phyloP scores from a whole-genome alignment of 2,329 filamentous ascomycete species.

The Stemphylium vesicarium region DNA sequence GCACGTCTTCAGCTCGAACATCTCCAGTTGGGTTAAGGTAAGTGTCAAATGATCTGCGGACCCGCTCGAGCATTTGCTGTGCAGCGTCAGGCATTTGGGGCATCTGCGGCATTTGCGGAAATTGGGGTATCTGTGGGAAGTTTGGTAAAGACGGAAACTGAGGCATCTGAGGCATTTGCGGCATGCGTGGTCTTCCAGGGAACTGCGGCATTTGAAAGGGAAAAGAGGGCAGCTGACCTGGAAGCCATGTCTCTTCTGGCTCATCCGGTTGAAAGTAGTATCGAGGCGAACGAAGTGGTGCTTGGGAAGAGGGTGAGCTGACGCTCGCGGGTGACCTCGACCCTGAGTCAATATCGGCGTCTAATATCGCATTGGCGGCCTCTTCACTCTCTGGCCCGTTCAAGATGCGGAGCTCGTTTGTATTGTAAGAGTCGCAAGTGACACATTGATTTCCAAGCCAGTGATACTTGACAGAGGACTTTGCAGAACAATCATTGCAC shows the following conservation, averaged over 20 bases:
- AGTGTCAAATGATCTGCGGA: conserved; percentile 50
- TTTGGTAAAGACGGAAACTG: conserved; percentile 41
- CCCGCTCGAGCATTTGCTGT: conserved; percentile 45
- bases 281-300: conserved; percentile 42
- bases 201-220: conserved; percentile 47
- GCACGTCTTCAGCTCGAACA: conserved; percentile 40
- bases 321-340: conserved; percentile 39
- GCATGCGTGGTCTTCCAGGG: conserved; percentile 40
- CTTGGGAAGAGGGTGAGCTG: conserved; percentile 40
- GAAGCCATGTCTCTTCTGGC: conserved; percentile 47
- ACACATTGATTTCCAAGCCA: conserved; percentile 93
- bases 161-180: conserved; percentile 41
- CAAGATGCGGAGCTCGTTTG: conserved; percentile 55
- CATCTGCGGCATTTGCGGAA: conserved; percentile 40
- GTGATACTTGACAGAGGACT: conserved; percentile 86
- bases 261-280: conserved; percentile 49
- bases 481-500: conserved; percentile 94
- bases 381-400: conserved; percentile 48
- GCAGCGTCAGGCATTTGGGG: conserved; percentile 40
- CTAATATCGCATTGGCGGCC: conserved; percentile 41
- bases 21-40: conserved; percentile 52
- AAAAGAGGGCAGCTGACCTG: conserved; percentile 45
- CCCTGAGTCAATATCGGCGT: conserved; percentile 35
- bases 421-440: conserved; percentile 62
- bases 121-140: conserved; percentile 41